Base-by-base conservation (phyloP, 768 basidiomycete genomes). In the Russula ochroleuca region DNA sequence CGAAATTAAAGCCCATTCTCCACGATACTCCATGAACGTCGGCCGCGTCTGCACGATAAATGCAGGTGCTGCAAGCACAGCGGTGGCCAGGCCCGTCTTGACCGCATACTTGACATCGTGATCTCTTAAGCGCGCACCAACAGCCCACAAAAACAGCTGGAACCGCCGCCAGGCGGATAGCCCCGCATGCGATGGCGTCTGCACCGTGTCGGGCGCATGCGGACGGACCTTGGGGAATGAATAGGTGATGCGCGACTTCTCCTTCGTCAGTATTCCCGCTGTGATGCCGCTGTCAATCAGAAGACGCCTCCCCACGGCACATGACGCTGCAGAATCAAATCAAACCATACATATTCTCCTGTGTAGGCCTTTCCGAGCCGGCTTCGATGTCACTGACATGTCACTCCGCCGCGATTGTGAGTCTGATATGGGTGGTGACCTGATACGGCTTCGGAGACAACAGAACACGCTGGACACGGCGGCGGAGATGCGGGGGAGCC, bases 1-100 rank as follows among this genome's bases (percentile, higher is more conserved):
- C 50, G 94, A 94, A 58, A 98, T 91, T 70, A 99, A 76, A 1
- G 94, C 94, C 96, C 96, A 99, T 75, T 98, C 94, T 40, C 95
- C 95, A 69, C 86, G 83, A 69, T 88, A 94, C 52, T 86, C 82
- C 48, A 91, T 78, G 70, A 97, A 98, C 4, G 84, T 74, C 5
- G 86, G 87, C 28, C 94, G 79, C 1, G 90, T 94, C 19, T 74
- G 65, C 58, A 90, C 88, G 63, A 91, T 86, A 74, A 96, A 98
- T 0, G 95, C 95, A 2, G 95, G 94, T 0, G 88, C 81, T 0
- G 94, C 88, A 4, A 98, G 78, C 28, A 97, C 74, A 0, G 91
- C 89, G 48, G 86, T 85, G 1, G 89, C 90, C 77, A 92, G 84
- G 23, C 89, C 93, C 9, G 85, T 87, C 74, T 96, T 96, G 75